Percentiles rank a stretch among this genome's conserved stretches.
Evolutionary conservation across 2,329 filamentous ascomycete genomes (phyloP).

Genomic region (Colletotrichum viniferum): DNA sequence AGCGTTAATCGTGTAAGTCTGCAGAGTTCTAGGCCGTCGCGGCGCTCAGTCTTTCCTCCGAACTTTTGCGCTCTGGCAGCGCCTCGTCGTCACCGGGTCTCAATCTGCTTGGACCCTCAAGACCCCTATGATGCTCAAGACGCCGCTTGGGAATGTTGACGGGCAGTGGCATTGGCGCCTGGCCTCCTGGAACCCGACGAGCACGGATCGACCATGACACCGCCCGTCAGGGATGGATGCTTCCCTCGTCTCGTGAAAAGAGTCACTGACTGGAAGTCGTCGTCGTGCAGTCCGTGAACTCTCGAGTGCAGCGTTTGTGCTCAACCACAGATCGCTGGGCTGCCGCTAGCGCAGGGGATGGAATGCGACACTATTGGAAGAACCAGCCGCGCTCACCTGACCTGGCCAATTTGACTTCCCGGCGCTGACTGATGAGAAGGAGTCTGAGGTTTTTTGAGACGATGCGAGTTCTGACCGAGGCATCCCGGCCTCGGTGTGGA

Average conservation of each 20-base stretch:
- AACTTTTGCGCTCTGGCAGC: background rate
- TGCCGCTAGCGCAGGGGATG: constrained; percentile 2
- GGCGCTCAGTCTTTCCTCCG: background rate
- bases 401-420: background rate
- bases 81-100: constrained; percentile 14
- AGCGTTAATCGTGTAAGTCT: background rate
- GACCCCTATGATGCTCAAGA: background rate
- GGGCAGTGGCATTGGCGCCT: background rate
- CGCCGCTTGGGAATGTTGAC: background rate
- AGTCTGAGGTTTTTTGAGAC: background rate
- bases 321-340: background rate
- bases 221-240: background rate
- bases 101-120: background rate
- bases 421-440: background rate
- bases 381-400: constrained; percentile 9
- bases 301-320: background rate
- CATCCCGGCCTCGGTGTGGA: constrained; percentile 13
- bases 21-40: constrained; percentile 4
- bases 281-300: constrained; percentile 5
- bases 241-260: background rate
- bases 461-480: background rate
- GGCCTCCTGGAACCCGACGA: background rate
- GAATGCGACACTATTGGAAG: constrained; percentile 6
- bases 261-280: background rate
- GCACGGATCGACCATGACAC: constrained; percentile 13